Evolutionary conservation across 805 yeast species (phyloP), one percentile per base, ranked within the genome.

Genomic region (Yamadazyma ubonensis): DNA sequence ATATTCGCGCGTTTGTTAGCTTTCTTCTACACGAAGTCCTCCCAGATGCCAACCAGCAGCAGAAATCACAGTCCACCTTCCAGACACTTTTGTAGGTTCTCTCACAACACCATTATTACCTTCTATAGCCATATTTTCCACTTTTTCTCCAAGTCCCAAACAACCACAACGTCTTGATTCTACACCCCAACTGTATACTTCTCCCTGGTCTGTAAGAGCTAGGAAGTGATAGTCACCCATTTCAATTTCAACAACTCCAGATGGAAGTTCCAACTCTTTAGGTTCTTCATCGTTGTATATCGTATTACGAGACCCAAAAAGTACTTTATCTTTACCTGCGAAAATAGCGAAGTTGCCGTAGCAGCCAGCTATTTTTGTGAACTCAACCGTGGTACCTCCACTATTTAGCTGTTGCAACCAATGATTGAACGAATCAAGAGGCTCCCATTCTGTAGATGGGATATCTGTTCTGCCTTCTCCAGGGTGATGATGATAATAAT

Each of bases 31-130:
- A 8, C 35, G 21, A 12, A 85, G 63, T 1, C 88, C 89, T 31
- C 81, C 79, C 5, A 87, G 75, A 42, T 85, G 93, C 91, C 91
- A 85, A 1, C 93, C 95, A 11, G 80, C 81, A 5, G 90, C 87
- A 1, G 85, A 74, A 23, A 83, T 72, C 0, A 81, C 79, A 15
- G 83, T 57, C 53, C 82, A 78, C 22, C 63, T 61, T 3, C 77
- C 77, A 3, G 51, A 34, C 11, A 48, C 41, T 15, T 16, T 12
- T 5, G 26, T 31, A 2, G 51, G 49, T 6, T 28, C 15, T 18
- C 14, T 38, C 1, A 44, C 43, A 18, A n/a, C 20, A 9, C 15
- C 15, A 60, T 33, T 52, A 52, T 46, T 30, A 5, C 50, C 50
- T 20, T 41, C 43, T 6, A 12, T 6, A 21, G 26, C 21, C 17